Percentiles rank a stretch among this genome's conserved stretches.
These are phyloP conservation scores for Hamigera avellanea DNA, from an alignment of 495 filamentous ascomycete genomes.

Conservation along the genomic window DNA sequence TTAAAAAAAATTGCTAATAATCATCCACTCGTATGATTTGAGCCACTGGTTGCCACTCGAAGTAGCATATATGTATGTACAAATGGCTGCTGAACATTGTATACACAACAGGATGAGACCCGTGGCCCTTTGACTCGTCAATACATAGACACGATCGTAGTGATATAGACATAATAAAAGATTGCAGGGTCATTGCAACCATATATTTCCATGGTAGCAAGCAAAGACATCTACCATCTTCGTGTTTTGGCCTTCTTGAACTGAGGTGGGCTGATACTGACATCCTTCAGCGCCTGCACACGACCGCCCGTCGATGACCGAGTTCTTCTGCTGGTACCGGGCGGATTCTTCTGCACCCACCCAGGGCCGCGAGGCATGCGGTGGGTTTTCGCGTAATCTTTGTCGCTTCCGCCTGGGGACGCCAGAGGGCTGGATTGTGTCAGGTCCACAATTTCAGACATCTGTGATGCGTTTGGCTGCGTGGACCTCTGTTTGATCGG, in stretches of 20 bases:
- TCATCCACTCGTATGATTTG: too few species aligned
- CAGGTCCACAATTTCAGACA: constrained; percentile 28
- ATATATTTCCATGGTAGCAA: too few species aligned
- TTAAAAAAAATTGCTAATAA: too few species aligned
- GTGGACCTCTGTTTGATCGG: constrained; percentile 4
- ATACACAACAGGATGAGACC: too few species aligned
- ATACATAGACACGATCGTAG: too few species aligned
- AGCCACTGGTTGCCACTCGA: too few species aligned
- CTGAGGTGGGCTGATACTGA: constrained; percentile 16
- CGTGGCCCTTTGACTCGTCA: too few species aligned
- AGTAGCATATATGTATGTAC: too few species aligned
- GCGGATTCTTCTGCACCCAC: constrained; percentile 24
- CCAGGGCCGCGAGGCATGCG: constrained; percentile 21
- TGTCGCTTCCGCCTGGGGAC: constrained; percentile 16
- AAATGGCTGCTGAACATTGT: too few species aligned
- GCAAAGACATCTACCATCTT: background rate
- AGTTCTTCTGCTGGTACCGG: constrained; percentile 7
- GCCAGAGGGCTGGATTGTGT: constrained; percentile 27
- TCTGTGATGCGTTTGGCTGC: constrained; percentile 11
- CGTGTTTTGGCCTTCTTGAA: constrained; percentile 7
- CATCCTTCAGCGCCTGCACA: constrained; percentile 11
- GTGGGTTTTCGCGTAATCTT: constrained; percentile 18
- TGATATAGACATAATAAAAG: too few species aligned
- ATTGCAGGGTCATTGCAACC: too few species aligned
- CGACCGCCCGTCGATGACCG: constrained; percentile 10